Conservation (phyloP, 2,329 filamentous ascomycete species). For the Ophiostoma quercus region DNA sequence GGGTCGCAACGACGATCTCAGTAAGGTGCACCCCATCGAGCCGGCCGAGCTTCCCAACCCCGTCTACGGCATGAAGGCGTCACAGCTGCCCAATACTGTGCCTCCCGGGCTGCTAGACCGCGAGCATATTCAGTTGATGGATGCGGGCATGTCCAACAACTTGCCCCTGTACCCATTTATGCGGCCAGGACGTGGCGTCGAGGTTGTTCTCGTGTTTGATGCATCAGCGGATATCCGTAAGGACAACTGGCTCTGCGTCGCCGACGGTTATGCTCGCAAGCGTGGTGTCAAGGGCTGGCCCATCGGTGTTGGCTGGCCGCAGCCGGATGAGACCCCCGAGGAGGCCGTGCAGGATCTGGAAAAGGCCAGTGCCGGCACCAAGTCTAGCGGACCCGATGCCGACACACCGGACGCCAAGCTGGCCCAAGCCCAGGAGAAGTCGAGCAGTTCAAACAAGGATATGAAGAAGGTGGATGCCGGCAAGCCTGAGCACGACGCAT, state of each 20-base stretch:
- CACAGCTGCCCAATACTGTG: slow-evolving; percentile 66
- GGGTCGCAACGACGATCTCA: slow-evolving; percentile 74
- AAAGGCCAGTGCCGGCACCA: slow-evolving; percentile 53
- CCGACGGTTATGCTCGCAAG: slow-evolving; percentile 86
- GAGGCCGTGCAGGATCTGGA: slow-evolving; percentile 62
- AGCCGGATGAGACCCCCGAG: slow-evolving; percentile 50
- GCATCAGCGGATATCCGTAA: slow-evolving; percentile 87
- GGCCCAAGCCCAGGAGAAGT: slow-evolving; percentile 51
- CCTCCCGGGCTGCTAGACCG: slow-evolving; percentile 68
- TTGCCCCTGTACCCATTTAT: slow-evolving; percentile 92
- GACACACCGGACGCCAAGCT: slow-evolving; percentile 58
- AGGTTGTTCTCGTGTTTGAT: slow-evolving; percentile 89
- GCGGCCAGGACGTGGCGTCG: slow-evolving; percentile 79
- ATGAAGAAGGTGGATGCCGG: not conserved
- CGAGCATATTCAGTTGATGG: slow-evolving; percentile 79
- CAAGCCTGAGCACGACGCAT: slow-evolving; percentile 25
- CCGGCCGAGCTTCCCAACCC: slow-evolving; percentile 90
- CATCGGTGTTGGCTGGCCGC: slow-evolving; percentile 88
- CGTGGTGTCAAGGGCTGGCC: slow-evolving; percentile 93
- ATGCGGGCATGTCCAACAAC: slow-evolving; percentile 98
- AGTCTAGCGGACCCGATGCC: not conserved
- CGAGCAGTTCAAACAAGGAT: slow-evolving; percentile 28
- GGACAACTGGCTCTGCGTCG: slow-evolving; percentile 93
- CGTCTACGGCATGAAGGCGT: slow-evolving; percentile 69
- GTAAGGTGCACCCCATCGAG: slow-evolving; percentile 91